Evolutionary conservation across 768 basidiomycete genomes (phyloP), one percentile per base, ranked within the genome.

Genomic region (Mycena rosella): DNA sequence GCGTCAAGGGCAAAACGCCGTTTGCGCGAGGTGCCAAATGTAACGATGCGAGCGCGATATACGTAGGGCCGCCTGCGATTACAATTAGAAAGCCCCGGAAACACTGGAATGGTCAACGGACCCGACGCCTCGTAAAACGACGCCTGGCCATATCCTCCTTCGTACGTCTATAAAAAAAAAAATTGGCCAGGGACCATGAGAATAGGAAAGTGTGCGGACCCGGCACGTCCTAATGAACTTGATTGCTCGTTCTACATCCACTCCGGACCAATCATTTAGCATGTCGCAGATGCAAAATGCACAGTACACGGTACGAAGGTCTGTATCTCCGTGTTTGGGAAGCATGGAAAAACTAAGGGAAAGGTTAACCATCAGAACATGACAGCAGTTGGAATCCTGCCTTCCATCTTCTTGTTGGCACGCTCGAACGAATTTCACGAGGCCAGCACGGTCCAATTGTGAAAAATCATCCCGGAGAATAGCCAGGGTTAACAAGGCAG

Each of bases 81-180:
- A 26, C 45, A 24, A n/a, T 52, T 27, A 44, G 20, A 29, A 49
- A n/a, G 48, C 17, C 26, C n/a, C 60, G 52, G 36, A 14, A 8
- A 26, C 24, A 29, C 29, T 24, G 11, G n/a, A 40, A 57, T 1
- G 15, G 68, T 27, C 17, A 5, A 65, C 82, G 22, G 61, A 93
- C 95, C 96, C 78, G 96, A 90, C 5, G 96, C 91, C 80, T 99
- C 97, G 47, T 90, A 87, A 48, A 84, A 87, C 0, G 95, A 91
- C 2, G 87, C 83, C 74, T 96, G 93, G 0, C 94, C 95, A 72
- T 93, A 99, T 0, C 95, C 96, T 17, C 96, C 96, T 84, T 98
- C 96, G 74, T 96, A 94, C 3, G 91, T 90, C 96, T 98, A 36
- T n/a, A 34, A 68, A 18, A 55, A 51, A 36, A 48, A 42, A 60